phyloP scores from a whole-genome alignment of 78 protist species.

The Mastigamoeba balamuthi region DNA sequence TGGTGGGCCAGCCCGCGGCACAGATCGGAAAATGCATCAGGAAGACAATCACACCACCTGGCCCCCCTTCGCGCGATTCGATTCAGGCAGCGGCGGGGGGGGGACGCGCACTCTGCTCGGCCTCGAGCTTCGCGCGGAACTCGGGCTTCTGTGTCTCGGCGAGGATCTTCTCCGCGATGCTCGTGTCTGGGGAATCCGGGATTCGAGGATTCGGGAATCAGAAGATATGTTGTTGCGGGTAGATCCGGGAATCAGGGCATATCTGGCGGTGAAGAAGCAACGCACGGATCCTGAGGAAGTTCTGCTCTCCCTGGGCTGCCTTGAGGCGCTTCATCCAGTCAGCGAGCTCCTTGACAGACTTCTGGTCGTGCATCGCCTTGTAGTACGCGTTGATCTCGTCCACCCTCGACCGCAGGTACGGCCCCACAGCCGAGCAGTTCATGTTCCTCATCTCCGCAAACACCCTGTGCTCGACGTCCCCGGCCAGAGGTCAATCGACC shows the following conservation, averaged over 20 bases:
- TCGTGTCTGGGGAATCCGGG: conserved; percentile 9
- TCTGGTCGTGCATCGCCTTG: conserved; percentile 12
- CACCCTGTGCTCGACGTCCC: too few species aligned
- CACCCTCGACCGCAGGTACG: conserved; percentile 47
- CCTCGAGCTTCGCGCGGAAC: conserved; percentile 13
- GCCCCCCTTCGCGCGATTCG: too few species aligned
- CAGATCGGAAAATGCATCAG: too few species aligned
- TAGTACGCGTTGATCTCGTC: conserved; percentile 21
- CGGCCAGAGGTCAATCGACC: too few species aligned
- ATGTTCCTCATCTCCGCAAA: conserved; percentile 35
- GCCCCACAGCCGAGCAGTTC: conserved; percentile 45
- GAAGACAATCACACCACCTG: too few species aligned
- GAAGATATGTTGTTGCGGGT: background rate
- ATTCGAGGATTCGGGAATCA: background rate
- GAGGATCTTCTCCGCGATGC: conserved; percentile 19
- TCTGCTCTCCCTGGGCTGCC: conserved; percentile 24
- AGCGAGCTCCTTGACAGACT: conserved; percentile 3
- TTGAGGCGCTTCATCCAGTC: conserved; percentile 8
- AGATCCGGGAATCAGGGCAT: too few species aligned
- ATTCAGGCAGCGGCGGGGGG: background rate
- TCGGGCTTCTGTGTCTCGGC: background rate
- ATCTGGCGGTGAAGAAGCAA: too few species aligned
- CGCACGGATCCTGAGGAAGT: conserved; percentile 1
- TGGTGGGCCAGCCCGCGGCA: background rate
- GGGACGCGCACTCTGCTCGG: conserved; percentile 26